These are phyloP conservation scores for Hygrophorus russula DNA, from an alignment of 768 basidiomycete species.

Conservation along the genomic window DNA sequence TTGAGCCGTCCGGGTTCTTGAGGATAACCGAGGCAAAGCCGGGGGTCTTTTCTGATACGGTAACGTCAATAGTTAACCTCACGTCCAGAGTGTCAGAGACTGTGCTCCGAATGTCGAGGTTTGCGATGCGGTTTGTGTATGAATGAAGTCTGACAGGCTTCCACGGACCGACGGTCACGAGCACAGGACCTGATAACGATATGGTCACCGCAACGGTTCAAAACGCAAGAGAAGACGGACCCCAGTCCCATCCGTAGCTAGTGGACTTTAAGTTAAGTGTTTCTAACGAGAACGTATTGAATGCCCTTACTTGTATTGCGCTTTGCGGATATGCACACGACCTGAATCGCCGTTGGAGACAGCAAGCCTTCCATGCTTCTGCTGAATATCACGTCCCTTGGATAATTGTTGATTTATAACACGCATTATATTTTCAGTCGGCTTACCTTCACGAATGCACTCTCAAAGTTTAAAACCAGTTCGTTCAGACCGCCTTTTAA, in stretches of 20 bases:
- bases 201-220: not conserved
- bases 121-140: slow-evolving; percentile 52
- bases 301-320: slow-evolving; percentile 71
- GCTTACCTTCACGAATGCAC: slow-evolving; percentile 56
- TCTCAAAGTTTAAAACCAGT: slow-evolving; percentile 59
- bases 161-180: slow-evolving; percentile 88
- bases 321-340: slow-evolving; percentile 84
- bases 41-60: slow-evolving; percentile 26
- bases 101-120: slow-evolving; percentile 48
- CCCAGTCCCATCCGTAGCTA: slow-evolving; percentile 92
- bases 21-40: slow-evolving; percentile 37
- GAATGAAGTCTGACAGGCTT: slow-evolving; percentile 63
- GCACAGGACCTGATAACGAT: slow-evolving; percentile 47
- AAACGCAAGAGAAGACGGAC: slow-evolving; percentile 18
- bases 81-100: slow-evolving; percentile 48
- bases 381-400: slow-evolving; percentile 67
- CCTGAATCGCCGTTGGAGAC: slow-evolving; percentile 92
- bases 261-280: slow-evolving; percentile 3
- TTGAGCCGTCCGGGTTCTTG: slow-evolving; percentile 35
- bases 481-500: slow-evolving; percentile 52
- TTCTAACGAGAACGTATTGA: not conserved
- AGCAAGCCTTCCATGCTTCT: slow-evolving; percentile 42
- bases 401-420: not conserved
- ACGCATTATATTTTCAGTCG: not conserved
- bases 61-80: slow-evolving; percentile 35